phyloP scores from a whole-genome alignment of 371 early-diverging fungal genomes.

The Haplosporangium sp. region DNA sequence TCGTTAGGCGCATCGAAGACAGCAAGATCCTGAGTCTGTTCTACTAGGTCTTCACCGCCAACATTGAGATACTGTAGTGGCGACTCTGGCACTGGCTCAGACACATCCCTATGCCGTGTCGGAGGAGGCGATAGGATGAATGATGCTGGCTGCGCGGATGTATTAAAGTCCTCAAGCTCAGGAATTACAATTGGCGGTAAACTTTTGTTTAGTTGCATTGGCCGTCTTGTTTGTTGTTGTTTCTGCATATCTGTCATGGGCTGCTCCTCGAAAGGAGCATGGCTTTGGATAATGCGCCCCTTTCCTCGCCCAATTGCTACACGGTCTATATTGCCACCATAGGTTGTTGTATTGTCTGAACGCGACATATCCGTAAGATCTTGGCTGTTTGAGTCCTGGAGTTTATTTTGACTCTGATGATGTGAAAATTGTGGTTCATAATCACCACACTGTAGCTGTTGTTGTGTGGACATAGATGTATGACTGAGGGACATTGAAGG shows the following conservation, averaged over 20 bases:
- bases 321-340: background rate
- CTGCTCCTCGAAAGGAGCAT: background rate
- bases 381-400: constrained; percentile 13
- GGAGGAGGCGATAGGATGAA: constrained; percentile 22
- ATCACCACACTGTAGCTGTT: constrained; percentile 3
- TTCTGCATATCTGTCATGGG: background rate
- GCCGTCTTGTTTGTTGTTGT: background rate
- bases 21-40: background rate
- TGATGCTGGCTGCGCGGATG: background rate
- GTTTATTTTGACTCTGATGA: constrained; percentile 22
- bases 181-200: constrained; percentile 12
- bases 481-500: constrained; percentile 25
- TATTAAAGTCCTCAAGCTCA: background rate
- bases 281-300: constrained; percentile 8
- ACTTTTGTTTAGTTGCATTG: constrained; percentile 14
- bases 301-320: constrained; percentile 5
- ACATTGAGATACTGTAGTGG: constrained; percentile 38
- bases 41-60: constrained; percentile 13
- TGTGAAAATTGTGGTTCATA: constrained; percentile 18
- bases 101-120: constrained; percentile 1
- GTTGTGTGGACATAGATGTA: background rate
- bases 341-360: background rate
- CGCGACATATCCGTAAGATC: background rate
- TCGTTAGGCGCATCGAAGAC: background rate
- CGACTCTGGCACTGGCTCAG: constrained; percentile 18